Conservation (phyloP, 2,329 filamentous ascomycete genomes). For the Lachnellula subtilissima region DNA sequence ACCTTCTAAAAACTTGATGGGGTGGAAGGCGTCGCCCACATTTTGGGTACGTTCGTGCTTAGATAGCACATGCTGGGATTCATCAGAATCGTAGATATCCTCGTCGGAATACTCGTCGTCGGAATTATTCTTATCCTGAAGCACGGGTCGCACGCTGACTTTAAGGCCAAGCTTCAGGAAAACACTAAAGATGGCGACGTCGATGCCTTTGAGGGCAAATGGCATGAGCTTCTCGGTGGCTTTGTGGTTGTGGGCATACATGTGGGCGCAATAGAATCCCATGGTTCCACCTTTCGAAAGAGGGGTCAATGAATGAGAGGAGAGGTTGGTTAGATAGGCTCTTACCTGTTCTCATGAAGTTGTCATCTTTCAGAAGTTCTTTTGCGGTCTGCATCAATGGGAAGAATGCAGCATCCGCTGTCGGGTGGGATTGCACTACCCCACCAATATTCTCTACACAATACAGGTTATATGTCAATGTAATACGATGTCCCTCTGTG, state of each 20-base stretch:
- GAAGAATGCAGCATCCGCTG: neutral
- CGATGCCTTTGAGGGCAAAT: neutral
- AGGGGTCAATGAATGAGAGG: neutral
- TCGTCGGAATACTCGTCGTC: too few species aligned
- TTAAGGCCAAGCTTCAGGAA: too few species aligned
- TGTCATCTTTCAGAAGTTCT: neutral
- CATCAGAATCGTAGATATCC: too few species aligned
- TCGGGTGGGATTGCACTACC: neutral
- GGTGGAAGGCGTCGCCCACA: too few species aligned
- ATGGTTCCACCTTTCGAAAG: neutral
- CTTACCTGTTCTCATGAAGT: neutral
- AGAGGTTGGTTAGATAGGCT: too few species aligned
- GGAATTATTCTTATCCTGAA: too few species aligned
- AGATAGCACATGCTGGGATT: too few species aligned
- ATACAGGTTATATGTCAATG: conserved; percentile 56
- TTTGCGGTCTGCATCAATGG: neutral
- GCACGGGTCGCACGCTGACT: too few species aligned
- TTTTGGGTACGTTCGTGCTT: too few species aligned
- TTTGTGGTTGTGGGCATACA: neutral
- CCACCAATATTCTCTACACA: conserved; percentile 16
- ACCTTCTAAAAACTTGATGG: too few species aligned
- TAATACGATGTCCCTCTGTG: conserved; percentile 47
- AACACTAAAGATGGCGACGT: neutral
- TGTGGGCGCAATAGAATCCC: neutral
- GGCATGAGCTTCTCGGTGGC: neutral